Evolutionary conservation across 345 rosid genomes (phyloP), one percentile per base, ranked within the genome.

Genomic region (Kandelia obovata): DNA sequence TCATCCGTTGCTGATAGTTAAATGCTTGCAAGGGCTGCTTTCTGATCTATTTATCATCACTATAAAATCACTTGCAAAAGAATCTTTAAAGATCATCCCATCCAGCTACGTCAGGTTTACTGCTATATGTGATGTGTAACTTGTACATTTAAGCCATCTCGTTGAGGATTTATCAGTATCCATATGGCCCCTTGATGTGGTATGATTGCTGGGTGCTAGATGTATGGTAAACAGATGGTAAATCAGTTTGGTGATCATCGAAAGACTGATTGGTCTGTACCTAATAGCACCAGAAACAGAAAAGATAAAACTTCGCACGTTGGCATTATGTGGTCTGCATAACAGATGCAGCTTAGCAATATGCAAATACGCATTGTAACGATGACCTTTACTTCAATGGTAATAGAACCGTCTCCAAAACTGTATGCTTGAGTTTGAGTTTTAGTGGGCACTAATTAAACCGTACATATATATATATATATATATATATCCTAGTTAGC

Each of bases 1-100:
- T 80, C 92, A 21, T 78, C 92, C 2, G 76, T 88, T 46, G 79
- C 90, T 15, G 92, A 89, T 55, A 85, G 68, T 13, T 95, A 80
- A 75, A 61, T 47, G 61, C 71, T 51, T 60, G n/a, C 34, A 59
- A 49, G 73, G 67, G 32, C 23, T 19, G 43, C 23, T 16, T 61
- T 64, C 4, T 55, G 2, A 39, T 20, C 37, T 49, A 21, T 43
- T 21, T 39, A n/a, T 20, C 8, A 1, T 31, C 28, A 53, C 58
- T 71, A 53, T 61, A 72, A 56, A 51, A 51, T 49, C 15, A 47
- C 32, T 39, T 71, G 80, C 61, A 64, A 27, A 71, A 64, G 58
- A 28, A 53, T 60, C 58, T 23, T 20, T 37, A 49, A 26, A 43
- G 26, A 7, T 57, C 65, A 61, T 34, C 58, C 57, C 75, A 35